Evolutionary conservation across 257 asterid genomes (phyloP), one percentile per base, ranked within the genome.

Genomic region (Gentiana straminea): DNA sequence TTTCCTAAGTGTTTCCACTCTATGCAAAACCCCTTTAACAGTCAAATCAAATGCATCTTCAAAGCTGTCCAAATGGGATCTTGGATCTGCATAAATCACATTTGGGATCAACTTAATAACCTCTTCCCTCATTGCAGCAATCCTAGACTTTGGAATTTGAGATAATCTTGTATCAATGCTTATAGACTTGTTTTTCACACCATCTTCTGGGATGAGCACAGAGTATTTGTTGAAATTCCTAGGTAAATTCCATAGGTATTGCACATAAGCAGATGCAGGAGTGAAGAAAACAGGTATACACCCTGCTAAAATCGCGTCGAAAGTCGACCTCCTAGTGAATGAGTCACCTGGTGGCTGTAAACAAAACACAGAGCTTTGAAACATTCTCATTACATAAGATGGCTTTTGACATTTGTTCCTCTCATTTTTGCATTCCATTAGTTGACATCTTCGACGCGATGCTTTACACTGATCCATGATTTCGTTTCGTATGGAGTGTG

Each of bases 281-380:
- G 43, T 72, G 75, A 87, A 87, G 66, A 91, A 84, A 4, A 91
- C 96, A 0, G 96, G 98, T 2, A 91, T 83, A 49, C 98, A 91
- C 0, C 96, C 98, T 0, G 96, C 94, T 0, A 83, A 55, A 36
- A 91, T 87, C 1, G 98, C 59, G 37, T 91, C 98, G 13, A 87
- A 87, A 0, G 92, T 78, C 1, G 97, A 89, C 35, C 94, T 68
- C 46, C 98, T 53, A 0, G 94, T 91, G 60, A 75, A 84, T 0
- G 98, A 86, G 64, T 87, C 98, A 24, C 98, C 96, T 0, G 95
- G 68, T 1, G 96, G 96, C 69, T 91, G 96, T 61, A 91, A 55
- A 65, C 97, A 86, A 74, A 89, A 89, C 0, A 68, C n/a, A 0
- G 95, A 81, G 5, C 47, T 67, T 52, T 81, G 82, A 45, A 89